Conservation (phyloP, 2,329 filamentous ascomycete species). For the Cryphonectria radicalis region DNA sequence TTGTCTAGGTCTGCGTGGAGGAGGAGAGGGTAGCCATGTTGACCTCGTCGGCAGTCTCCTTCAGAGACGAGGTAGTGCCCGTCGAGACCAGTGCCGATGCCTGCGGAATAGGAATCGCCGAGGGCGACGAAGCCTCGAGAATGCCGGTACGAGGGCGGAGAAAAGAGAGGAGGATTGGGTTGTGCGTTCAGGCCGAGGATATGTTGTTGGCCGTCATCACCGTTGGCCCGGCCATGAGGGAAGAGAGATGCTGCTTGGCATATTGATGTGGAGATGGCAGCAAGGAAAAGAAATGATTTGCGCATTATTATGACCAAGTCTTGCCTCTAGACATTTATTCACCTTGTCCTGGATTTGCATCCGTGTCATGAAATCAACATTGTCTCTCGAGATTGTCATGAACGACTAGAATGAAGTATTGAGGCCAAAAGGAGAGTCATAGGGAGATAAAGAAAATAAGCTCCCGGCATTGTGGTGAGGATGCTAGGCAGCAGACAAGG, state of each 20-base stretch:
- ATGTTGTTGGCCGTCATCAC: slow-evolving; percentile 13
- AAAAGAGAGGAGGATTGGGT: no score
- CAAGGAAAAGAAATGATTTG: neutral
- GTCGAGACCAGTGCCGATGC: slow-evolving; percentile 50
- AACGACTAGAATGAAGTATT: neutral
- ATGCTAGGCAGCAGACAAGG: neutral
- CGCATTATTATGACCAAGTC: neutral
- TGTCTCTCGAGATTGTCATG: neutral
- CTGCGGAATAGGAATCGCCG: slow-evolving; percentile 53
- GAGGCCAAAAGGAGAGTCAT: neutral
- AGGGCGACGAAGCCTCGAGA: slow-evolving; percentile 46
- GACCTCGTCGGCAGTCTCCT: slow-evolving; percentile 47
- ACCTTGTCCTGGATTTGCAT: neutral
- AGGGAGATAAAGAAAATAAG: no score
- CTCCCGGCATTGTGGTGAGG: neutral
- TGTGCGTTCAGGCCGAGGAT: slow-evolving; percentile 10
- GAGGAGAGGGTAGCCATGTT: slow-evolving; percentile 47
- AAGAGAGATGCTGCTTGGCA: neutral
- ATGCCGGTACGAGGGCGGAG: neutral
- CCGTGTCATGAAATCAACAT: neutral
- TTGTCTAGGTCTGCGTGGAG: slow-evolving; percentile 44
- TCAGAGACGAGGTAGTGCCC: slow-evolving; percentile 38
- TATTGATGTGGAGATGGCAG: neutral
- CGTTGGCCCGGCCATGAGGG: neutral
- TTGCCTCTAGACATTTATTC: neutral